Evolutionary conservation across 202 grass and related monocot species (phyloP), one percentile per base, ranked within the genome.

Genomic region (Bolboschoenoplectus hybrid): DNA sequence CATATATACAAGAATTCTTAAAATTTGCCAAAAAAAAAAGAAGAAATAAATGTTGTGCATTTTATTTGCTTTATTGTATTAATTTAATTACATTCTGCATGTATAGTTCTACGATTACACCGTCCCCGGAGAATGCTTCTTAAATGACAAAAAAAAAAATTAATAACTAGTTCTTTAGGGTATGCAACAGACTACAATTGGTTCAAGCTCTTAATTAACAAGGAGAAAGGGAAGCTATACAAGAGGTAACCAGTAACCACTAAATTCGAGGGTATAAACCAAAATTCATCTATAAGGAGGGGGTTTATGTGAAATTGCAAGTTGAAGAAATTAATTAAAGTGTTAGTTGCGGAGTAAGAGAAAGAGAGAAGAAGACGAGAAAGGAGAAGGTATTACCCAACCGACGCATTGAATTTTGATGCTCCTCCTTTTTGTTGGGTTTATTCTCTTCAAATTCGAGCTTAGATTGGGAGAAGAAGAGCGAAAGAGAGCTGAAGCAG

Each of bases 401-500:
- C 81, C 81, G 81, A 84, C 81, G 81, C 81, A 84, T 84, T 84
- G 81, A 53, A 84, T 70, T 70, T 84, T 84, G 62, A 84, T 52
- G 81, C 63, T 84, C 47, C 63, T 84, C 16, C 81, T 84, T 41
- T 32, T 82, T 36, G 26, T 84, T 53, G 63, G 34, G 64, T 17
- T 84, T 67, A 55, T 4, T 81, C 55, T 81, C 56, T 10, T 81
- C 39, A 63, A 81, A 62, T 63, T 62, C 55, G 57, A 64, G 14
- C 40, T 70, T 3, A 84, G 57, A 19, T 9, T 6, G 46, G 13
- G 64, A 53, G 81, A 68, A 69, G 47, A 32, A 84, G 81, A 40
- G 45, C 50, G 13, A 46, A 84, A 9, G 4, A 84, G 62, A 68
- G 63, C 45, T 55, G 64, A 67, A 47, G 26, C 3, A 68, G 81